Evolutionary conservation across 495 filamentous ascomycete species (phyloP).

Genomic region (Hamigera avellanea): DNA sequence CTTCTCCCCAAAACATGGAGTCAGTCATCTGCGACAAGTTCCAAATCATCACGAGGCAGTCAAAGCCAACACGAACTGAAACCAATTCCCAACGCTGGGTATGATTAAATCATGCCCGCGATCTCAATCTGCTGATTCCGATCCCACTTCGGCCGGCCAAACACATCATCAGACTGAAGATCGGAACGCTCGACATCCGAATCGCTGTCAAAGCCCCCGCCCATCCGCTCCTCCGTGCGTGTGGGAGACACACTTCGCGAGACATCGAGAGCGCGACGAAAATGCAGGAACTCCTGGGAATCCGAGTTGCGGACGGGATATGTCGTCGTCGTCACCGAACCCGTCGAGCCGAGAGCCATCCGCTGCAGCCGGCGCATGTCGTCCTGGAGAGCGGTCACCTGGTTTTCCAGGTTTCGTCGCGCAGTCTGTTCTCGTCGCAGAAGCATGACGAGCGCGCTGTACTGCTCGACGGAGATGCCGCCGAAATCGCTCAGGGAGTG

Average conservation of each 20-base stretch:
- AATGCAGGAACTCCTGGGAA: slow-evolving; percentile 23
- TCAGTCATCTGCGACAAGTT: too few relatives aligned
- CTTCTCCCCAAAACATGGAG: too few relatives aligned
- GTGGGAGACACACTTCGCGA: slow-evolving; percentile 6
- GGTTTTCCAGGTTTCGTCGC: slow-evolving; percentile 39
- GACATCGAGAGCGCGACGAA: slow-evolving; percentile 15
- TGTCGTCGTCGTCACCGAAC: slow-evolving; percentile 15
- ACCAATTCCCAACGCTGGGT: too few relatives aligned
- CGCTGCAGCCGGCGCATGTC: slow-evolving; percentile 34
- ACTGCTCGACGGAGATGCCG: slow-evolving; percentile 43
- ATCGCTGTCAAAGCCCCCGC: not conserved
- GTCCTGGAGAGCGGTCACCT: slow-evolving; percentile 38
- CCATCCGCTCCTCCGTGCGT: slow-evolving; percentile 3
- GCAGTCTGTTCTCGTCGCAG: slow-evolving; percentile 45
- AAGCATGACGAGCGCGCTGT: slow-evolving; percentile 42
- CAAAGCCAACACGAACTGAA: too few relatives aligned
- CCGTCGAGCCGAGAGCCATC: slow-evolving; percentile 22
- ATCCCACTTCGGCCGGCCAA: not conserved
- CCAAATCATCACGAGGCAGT: too few relatives aligned
- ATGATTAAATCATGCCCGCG: slow-evolving; percentile 1
- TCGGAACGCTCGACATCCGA: not conserved
- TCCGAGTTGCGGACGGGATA: slow-evolving; percentile 25
- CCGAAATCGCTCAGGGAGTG: slow-evolving; percentile 20
- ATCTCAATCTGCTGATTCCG: slow-evolving; percentile 1
- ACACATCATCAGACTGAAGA: not conserved